A percentile compares a stretch with the other conserved stretches of the same genome.
phyloP scores from a whole-genome alignment of 2,329 filamentous ascomycete species.

The Lachnellula suecica region DNA sequence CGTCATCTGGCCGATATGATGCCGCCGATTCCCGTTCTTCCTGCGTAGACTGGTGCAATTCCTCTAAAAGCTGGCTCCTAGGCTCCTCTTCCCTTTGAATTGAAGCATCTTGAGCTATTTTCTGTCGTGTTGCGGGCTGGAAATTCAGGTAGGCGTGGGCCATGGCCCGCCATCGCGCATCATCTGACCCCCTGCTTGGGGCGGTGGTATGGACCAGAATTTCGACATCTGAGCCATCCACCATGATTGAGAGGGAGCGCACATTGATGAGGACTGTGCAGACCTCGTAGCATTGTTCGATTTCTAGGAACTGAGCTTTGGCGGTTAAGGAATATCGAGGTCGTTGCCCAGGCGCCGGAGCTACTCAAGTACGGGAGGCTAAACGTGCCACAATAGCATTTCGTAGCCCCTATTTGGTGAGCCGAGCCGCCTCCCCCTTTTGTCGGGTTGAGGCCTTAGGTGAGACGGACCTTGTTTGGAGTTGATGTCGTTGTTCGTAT shows the following conservation, averaged over 20 bases:
- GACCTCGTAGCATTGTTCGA: background rate
- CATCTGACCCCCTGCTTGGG: constrained; percentile 31
- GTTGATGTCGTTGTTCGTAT: no score
- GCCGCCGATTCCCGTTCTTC: constrained; percentile 23
- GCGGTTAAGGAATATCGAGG: background rate
- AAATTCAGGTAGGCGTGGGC: constrained; percentile 32
- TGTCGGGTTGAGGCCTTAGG: no score
- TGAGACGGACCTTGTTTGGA: no score
- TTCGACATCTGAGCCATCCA: constrained; percentile 24
- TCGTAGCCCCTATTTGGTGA: no score
- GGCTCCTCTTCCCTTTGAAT: constrained; percentile 29
- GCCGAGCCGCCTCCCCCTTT: no score
- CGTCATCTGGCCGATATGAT: constrained; percentile 22
- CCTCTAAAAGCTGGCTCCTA: constrained; percentile 33
- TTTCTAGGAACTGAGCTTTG: background rate
- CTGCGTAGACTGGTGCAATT: constrained; percentile 15
- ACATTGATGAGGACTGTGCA: background rate
- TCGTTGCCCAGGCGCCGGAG: background rate
- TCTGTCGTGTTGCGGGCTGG: constrained; percentile 27
- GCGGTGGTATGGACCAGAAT: constrained; percentile 33
- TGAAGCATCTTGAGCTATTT: constrained; percentile 33
- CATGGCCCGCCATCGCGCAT: constrained; percentile 31
- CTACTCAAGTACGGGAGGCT: background rate
- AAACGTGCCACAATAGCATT: no score
- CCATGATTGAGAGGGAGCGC: background rate